Conservation (phyloP, 2,329 filamentous ascomycete species). For the Thelonectria blattea region DNA sequence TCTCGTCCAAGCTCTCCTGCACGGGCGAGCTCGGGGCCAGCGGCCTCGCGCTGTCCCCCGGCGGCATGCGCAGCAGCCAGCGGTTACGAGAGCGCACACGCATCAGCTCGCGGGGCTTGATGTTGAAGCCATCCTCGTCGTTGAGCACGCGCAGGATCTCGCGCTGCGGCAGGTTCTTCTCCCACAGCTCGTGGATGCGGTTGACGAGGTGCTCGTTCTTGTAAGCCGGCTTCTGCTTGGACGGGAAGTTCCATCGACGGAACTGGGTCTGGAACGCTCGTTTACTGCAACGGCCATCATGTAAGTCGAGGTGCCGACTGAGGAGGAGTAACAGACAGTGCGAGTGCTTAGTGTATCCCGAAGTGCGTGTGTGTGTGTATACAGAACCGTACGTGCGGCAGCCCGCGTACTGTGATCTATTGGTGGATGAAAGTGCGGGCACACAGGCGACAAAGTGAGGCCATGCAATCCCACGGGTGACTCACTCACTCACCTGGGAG, state of each 20-base stretch:
- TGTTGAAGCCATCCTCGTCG: constrained; percentile 72
- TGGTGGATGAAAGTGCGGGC: neutral
- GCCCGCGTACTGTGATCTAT: neutral
- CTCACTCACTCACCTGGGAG: constrained; percentile 67
- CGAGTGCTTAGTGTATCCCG: neutral
- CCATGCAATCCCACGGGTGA: neutral
- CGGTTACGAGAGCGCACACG: constrained; percentile 72
- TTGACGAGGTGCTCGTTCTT: constrained; percentile 71
- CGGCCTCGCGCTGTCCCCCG: constrained; percentile 58
- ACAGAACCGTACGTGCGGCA: neutral
- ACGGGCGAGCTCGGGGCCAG: constrained; percentile 20
- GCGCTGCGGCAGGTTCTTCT: constrained; percentile 71
- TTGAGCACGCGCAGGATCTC: constrained; percentile 76
- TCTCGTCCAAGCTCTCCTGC: neutral
- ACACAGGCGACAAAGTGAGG: neutral
- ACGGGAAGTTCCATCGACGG: constrained; percentile 79
- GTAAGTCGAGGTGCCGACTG: constrained; percentile 24
- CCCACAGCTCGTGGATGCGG: constrained; percentile 79
- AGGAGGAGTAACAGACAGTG: neutral
- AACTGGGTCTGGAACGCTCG: constrained; percentile 79
- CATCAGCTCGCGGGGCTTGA: constrained; percentile 74
- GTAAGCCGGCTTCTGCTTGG: constrained; percentile 74
- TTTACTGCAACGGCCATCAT: constrained; percentile 59
- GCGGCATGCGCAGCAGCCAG: constrained; percentile 68
- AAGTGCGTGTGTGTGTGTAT: too few species aligned